Conservation (phyloP, 2,329 filamentous ascomycete genomes). For the Fusarium sp. region DNA sequence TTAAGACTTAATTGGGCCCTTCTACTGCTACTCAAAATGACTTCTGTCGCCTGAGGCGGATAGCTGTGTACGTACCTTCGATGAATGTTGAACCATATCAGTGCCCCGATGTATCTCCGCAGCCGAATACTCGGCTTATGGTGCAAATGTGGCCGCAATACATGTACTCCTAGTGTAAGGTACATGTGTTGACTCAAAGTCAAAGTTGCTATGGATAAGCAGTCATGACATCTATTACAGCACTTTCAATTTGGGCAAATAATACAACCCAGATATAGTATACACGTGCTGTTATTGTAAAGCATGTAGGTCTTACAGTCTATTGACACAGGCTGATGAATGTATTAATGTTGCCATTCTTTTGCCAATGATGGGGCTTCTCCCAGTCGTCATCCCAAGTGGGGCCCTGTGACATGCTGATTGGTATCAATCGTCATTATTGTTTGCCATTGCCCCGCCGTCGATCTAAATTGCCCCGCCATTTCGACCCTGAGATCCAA, state of each 20-base stretch:
- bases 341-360: slow-evolving; percentile 24
- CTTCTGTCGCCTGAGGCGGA: slow-evolving; percentile 9
- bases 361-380: slow-evolving; percentile 14
- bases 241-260: slow-evolving; percentile 3
- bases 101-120: background rate
- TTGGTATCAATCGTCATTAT: slow-evolving; percentile 47
- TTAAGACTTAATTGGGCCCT: background rate
- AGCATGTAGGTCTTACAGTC: slow-evolving; percentile 7
- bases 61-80: background rate
- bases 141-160: no score
- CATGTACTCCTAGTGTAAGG: background rate
- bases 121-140: background rate
- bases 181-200: background rate
- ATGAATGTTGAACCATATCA: background rate
- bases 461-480: slow-evolving; percentile 50
- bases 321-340: slow-evolving; percentile 1
- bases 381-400: slow-evolving; percentile 49
- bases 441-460: slow-evolving; percentile 45
- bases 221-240: slow-evolving; percentile 16
- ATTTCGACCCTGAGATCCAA: slow-evolving; percentile 41
- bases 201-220: background rate
- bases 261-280: background rate
- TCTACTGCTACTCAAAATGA: background rate
- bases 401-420: slow-evolving; percentile 34
- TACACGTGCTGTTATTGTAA: slow-evolving; percentile 16